Evolutionary conservation across 345 rosid genomes (phyloP).

Genomic region (Balakata baccata): DNA sequence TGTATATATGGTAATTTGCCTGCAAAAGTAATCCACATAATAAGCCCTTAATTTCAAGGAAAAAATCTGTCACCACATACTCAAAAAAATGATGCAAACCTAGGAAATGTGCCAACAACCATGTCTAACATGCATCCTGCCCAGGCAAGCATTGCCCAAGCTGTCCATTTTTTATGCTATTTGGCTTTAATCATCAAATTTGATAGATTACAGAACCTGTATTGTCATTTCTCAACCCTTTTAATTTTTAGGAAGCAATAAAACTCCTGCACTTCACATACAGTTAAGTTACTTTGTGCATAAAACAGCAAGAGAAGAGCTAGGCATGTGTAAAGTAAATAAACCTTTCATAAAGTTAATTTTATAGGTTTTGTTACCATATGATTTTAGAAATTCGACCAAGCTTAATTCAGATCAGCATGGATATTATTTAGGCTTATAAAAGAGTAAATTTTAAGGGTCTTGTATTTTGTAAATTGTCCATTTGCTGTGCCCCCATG

Average conservation of each 20-base stretch:
- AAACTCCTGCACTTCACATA: not conserved
- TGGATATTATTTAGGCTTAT: not conserved
- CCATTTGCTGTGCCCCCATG: not conserved
- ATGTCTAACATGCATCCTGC: not conserved
- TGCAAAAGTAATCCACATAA: constrained; percentile 24
- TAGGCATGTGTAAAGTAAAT: not conserved
- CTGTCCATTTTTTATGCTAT: not conserved
- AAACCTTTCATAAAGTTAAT: not conserved
- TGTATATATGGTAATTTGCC: constrained; percentile 37
- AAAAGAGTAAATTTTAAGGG: not conserved
- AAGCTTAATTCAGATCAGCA: not conserved
- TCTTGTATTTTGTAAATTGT: not conserved
- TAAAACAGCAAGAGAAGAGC: not conserved
- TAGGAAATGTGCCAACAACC: not conserved
- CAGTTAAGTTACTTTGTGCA: not conserved
- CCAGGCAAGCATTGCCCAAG: not conserved
- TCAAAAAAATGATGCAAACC: not conserved
- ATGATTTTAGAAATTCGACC: not conserved
- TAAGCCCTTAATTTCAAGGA: not conserved
- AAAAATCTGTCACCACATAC: not conserved
- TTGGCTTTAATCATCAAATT: not conserved
- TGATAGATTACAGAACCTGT: not conserved
- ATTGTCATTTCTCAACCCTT: not conserved
- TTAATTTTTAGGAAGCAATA: not conserved
- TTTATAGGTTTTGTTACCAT: not conserved